Evolutionary conservation across 495 filamentous ascomycete genomes (phyloP).

Genomic region (Evansstolkia leycettana): DNA sequence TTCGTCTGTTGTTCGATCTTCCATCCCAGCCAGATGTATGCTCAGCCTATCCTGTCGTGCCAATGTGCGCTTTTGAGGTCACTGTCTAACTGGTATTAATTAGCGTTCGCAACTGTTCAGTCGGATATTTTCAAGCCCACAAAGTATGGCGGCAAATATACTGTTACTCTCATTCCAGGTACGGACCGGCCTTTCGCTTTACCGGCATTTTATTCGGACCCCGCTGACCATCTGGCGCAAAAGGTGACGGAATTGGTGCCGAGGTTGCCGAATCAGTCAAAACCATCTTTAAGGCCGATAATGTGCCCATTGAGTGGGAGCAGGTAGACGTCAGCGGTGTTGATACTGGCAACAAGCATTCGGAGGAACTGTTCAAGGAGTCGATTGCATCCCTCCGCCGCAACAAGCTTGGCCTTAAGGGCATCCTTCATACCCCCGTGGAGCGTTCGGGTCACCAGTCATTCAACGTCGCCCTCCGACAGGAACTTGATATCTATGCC

Average conservation of each 20-base stretch:
- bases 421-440: constrained; percentile 92
- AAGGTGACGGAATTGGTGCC: constrained; percentile 92
- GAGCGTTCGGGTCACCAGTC: constrained; percentile 96
- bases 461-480: constrained; percentile 97
- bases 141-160: constrained; percentile 99
- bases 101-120: constrained; percentile 61
- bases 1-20: constrained; percentile 21
- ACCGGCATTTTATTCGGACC: neutral
- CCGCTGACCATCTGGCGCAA: neutral
- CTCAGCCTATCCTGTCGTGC: constrained; percentile 1
- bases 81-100: constrained; percentile 9
- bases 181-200: constrained; percentile 10
- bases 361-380: constrained; percentile 88
- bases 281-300: constrained; percentile 98
- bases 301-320: constrained; percentile 97
- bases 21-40: constrained; percentile 32
- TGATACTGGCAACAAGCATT: constrained; percentile 73
- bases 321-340: constrained; percentile 94
- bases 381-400: constrained; percentile 88
- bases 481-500: constrained; percentile 98
- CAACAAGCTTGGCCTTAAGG: constrained; percentile 96
- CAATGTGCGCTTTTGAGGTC: too few species aligned
- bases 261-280: constrained; percentile 97
- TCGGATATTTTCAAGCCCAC: constrained; percentile 95
- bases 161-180: constrained; percentile 93